Base-by-base conservation (phyloP, 2,329 filamentous ascomycete species). In the Fusarium goolgardi region DNA sequence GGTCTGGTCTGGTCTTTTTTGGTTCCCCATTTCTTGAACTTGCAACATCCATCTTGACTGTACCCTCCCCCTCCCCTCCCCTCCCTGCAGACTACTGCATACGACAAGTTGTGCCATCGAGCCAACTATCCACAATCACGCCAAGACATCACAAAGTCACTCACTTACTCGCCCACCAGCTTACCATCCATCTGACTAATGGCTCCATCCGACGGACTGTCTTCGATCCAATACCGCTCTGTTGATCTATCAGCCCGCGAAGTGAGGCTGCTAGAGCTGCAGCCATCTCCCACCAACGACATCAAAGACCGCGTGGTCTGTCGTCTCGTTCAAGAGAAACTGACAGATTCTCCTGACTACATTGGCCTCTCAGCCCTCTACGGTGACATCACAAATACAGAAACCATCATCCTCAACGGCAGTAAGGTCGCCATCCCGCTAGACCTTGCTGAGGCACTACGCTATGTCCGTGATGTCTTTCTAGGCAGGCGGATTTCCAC, bases 381-480 rank as follows among this genome's bases (percentile, higher is more conserved):
- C 32, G 70, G 70, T 18, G 67, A 71, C 32, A 44, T 71, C 16
- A 49, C 65, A 25, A 59, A 59, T 18, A 71, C 70, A 1, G 70
- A 71, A n/a, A 34, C 45, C 34, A 71, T 71, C 44, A 2, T 55
- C 0, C 46, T 71, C 16, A 71, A 71, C 11, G 67, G 70, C 5
- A 46, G 40, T 7, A 63, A 40, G 21, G 67, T 71, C 9, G 29
- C 59, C 27, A 63, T 71, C 35, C 70, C 70, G 7, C 40, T 29
- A 9, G 46, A 71, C 10, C 41, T 71, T 10, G 67, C 70, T 20
- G 50, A 67, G 37, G 69, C 69, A 3, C 39, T 71, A n/a, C 70
- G 70, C 32, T 67, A 71, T 39, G 63, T 71, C 34, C 69, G 70
- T 27, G 60, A 71, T 32, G 67, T 71, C 49, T 71, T 71, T 29